Evolutionary conservation across 2,329 filamentous ascomycete species (phyloP).

Genomic region (Phialocephala subalpina): DNA sequence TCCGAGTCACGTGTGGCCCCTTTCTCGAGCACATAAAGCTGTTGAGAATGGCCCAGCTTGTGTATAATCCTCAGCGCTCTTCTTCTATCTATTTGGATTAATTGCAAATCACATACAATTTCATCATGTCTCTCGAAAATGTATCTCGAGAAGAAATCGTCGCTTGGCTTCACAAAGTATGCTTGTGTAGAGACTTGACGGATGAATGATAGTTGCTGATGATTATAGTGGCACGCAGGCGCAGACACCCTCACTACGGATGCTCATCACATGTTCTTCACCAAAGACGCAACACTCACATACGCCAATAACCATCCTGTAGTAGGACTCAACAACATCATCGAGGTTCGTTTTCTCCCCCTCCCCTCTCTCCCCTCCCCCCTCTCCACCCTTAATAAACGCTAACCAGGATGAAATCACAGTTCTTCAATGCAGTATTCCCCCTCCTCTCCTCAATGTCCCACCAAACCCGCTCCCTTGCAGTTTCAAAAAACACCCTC

Average conservation of each 20-base stretch:
- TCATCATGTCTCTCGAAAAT: constrained; percentile 9
- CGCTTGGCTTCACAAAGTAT: constrained; percentile 14
- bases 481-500: constrained; percentile 7
- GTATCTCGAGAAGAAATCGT: constrained; percentile 2
- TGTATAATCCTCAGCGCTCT: not conserved
- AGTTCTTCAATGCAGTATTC: constrained; percentile 26
- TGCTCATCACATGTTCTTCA: constrained; percentile 23
- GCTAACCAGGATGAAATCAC: no score
- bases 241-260: constrained; percentile 21
- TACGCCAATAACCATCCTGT: constrained; percentile 23
- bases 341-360: not conserved
- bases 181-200: not conserved
- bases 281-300: constrained; percentile 17
- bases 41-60: not conserved
- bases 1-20: not conserved
- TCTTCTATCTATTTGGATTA: not conserved
- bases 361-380: not conserved
- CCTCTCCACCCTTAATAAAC: no score
- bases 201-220: not conserved
- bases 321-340: constrained; percentile 15
- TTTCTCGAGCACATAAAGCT: not conserved
- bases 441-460: constrained; percentile 25
- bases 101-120: no score
- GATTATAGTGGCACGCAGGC: constrained; percentile 12
- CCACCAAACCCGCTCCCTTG: constrained; percentile 21